Evolutionary conservation across 2,329 filamentous ascomycete species (phyloP).

Genomic region (Calcarisporium arbuscula): DNA sequence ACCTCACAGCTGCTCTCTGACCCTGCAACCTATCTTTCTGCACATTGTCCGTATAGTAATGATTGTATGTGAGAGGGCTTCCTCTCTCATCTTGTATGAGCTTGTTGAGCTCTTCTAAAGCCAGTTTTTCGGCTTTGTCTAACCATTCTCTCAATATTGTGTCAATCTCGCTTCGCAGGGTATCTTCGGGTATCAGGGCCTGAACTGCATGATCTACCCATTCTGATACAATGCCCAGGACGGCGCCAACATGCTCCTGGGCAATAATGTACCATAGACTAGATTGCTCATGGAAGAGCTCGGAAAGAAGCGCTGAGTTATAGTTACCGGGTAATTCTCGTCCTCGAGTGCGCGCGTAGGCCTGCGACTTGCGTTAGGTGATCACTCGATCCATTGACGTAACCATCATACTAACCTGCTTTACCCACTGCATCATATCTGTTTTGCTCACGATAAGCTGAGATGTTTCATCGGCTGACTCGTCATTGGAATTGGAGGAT

Average conservation of each 20-base stretch:
- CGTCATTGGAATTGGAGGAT: not conserved
- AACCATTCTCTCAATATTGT: constrained; percentile 7
- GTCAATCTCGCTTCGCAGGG: constrained; percentile 1
- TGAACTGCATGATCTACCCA: constrained; percentile 5
- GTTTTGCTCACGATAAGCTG: constrained; percentile 6
- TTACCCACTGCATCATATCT: constrained; percentile 8
- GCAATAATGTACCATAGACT: constrained; percentile 9
- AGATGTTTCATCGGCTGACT: constrained; percentile 2
- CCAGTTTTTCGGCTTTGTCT: constrained; percentile 2
- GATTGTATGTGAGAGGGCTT: constrained; percentile 14
- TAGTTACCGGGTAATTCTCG: constrained; percentile 14
- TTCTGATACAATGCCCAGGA: constrained; percentile 4
- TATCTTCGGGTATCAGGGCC: constrained; percentile 4
- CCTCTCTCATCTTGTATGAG: constrained; percentile 9
- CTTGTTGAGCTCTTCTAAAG: constrained; percentile 8
- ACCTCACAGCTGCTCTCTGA: constrained; percentile 6
- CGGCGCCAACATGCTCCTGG: constrained; percentile 7
- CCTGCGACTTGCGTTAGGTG: no score
- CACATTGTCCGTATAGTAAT: constrained; percentile 11
- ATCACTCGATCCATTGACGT: no score
- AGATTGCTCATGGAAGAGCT: constrained; percentile 14
- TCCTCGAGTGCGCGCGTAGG: constrained; percentile 8
- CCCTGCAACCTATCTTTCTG: constrained; percentile 8
- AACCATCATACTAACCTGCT: constrained; percentile 6
- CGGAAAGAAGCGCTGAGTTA: constrained; percentile 10